Conservation (phyloP, 306 rosid genomes). For the Psophocarpus tetragonolobus region DNA sequence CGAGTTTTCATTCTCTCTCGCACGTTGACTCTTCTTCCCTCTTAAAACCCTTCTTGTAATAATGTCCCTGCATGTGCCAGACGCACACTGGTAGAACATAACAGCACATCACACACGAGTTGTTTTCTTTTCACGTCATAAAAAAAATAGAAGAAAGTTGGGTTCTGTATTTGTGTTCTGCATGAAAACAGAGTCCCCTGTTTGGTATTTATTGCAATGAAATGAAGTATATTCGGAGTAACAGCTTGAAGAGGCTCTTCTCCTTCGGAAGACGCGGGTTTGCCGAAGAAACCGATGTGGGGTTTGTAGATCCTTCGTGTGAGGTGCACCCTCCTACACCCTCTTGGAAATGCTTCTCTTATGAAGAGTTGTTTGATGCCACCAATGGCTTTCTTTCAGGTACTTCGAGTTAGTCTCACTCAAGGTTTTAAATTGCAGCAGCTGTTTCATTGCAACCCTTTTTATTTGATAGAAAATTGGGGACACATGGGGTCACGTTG, state of each 20-base stretch:
- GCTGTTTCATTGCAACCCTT: not conserved
- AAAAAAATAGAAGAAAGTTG: not conserved
- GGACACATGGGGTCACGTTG: not conserved
- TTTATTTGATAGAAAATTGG: no score
- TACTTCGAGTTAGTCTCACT: not conserved
- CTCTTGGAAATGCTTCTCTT: constrained; percentile 38
- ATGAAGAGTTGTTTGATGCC: constrained; percentile 31
- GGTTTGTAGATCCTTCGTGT: constrained; percentile 4
- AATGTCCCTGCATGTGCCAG: constrained; percentile 2
- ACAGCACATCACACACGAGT: not conserved
- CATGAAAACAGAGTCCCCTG: constrained; percentile 51
- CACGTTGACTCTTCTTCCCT: constrained; percentile 33
- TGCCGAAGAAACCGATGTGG: constrained; percentile 40
- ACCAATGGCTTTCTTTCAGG: constrained; percentile 25
- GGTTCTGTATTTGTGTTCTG: constrained; percentile 21
- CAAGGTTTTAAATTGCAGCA: not conserved
- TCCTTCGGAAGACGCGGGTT: constrained; percentile 57
- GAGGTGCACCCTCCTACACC: constrained; percentile 29
- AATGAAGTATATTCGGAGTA: constrained; percentile 71
- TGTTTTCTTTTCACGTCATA: not conserved
- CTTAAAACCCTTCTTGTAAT: not conserved
- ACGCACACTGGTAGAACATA: not conserved
- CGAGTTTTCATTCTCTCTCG: not conserved
- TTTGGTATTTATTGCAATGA: constrained; percentile 46
- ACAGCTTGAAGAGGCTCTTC: constrained; percentile 71